Evolutionary conservation across 768 basidiomycete genomes (phyloP), one percentile per base, ranked within the genome.

Genomic region (Lanmaoa rubissima): DNA sequence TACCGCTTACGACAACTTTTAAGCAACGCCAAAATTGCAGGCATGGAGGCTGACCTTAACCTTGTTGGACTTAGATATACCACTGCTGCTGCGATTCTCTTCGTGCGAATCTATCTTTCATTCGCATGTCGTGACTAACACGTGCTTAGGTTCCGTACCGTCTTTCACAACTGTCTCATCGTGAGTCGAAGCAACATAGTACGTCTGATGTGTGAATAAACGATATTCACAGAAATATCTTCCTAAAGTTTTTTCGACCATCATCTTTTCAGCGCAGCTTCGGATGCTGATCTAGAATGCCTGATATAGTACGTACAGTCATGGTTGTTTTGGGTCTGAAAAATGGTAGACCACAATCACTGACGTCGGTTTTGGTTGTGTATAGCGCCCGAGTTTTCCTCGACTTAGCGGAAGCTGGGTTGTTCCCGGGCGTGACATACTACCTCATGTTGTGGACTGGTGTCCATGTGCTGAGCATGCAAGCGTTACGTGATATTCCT

Each of bases 401-500:
- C 28, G 28, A 6, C 28, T 28, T 28, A 28, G 28, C 77, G n/a
- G 81, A 81, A 58, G 72, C 75, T 32, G 81, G 82, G 45, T 60
- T 79, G 11, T 68, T 74, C 49, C 74, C 76, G 0, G 75, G 74
- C 3, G 64, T 77, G 46, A 64, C 73, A 16, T 80, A 71, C 58
- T 76, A 74, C 34, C 65, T 84, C 35, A 82, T 81, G 4, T 67
- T 79, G 47, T 28, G 21, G 21, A 24, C 21, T 87, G 84, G 84
- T 83, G 88, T 65, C 77, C 82, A 10, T 74, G 80, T 42, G 69
- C 73, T 41, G 85, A 86, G 62, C 80, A 80, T 44, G 83, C 79
- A 13, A 71, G 56, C 79, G 85, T 40, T 74, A 82, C 39, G 82
- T 84, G 1, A 67, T 85, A 16, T 86, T 87, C 74, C 78, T 80